phyloP scores from a whole-genome alignment of 2,329 filamentous ascomycete species.

The Purpureocillium takamizusanense region DNA sequence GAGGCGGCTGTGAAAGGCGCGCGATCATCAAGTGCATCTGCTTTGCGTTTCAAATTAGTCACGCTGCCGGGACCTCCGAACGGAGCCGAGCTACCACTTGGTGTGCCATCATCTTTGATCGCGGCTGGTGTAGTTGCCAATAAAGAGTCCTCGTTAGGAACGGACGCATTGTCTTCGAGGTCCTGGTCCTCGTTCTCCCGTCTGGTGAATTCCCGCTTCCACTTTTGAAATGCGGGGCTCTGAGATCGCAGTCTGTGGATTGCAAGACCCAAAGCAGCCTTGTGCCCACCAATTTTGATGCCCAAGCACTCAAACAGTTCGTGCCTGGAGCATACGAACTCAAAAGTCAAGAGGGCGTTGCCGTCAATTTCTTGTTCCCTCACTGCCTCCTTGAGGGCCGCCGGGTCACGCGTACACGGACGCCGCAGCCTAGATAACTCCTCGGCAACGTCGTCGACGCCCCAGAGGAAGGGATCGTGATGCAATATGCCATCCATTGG shows the following conservation, averaged over 20 bases:
- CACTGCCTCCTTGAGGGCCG: constrained; percentile 43
- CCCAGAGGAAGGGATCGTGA: constrained; percentile 68
- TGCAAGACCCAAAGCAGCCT: constrained; percentile 46
- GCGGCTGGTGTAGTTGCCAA: not conserved
- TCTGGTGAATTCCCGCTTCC: constrained; percentile 10
- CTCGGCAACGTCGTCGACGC: constrained; percentile 53
- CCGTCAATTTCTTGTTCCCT: constrained; percentile 58
- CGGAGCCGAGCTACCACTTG: not conserved
- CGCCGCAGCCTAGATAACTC: constrained; percentile 51
- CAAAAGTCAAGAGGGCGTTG: constrained; percentile 48
- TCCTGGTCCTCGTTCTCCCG: not conserved
- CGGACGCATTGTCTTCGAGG: not conserved
- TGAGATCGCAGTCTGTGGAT: constrained; percentile 44
- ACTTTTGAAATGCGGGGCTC: constrained; percentile 39
- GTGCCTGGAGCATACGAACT: constrained; percentile 39
- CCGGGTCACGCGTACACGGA: constrained; percentile 41
- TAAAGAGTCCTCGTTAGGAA: too few species aligned
- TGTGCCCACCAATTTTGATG: constrained; percentile 48
- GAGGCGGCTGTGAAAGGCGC: too few species aligned
- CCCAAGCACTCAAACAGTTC: constrained; percentile 45
- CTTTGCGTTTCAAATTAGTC: not conserved
- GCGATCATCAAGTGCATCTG: not conserved
- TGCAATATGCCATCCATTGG: constrained; percentile 18
- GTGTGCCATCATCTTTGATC: not conserved
- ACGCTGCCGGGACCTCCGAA: too few species aligned